phyloP scores from a whole-genome alignment of 441 rosid genomes.

The Erodium trifolium region DNA sequence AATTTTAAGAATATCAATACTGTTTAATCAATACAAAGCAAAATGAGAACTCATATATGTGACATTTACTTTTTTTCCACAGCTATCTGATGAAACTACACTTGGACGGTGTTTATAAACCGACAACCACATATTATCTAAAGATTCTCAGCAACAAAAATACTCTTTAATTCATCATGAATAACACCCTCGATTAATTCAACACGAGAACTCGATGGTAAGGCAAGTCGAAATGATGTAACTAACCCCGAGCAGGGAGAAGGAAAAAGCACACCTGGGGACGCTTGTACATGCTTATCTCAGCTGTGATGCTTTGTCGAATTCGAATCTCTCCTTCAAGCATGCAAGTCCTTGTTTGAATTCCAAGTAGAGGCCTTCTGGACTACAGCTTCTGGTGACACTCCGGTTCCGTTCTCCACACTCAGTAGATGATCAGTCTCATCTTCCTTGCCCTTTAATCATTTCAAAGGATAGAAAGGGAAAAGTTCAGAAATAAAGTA shows the following conservation, averaged over 20 bases:
- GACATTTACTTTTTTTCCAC: not conserved
- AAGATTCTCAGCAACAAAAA: not conserved
- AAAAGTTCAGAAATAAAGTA: not conserved
- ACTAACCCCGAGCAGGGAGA: not conserved
- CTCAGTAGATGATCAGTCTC: constrained; percentile 73
- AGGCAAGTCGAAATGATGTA: not conserved
- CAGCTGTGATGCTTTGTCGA: not conserved
- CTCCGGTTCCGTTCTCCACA: constrained; percentile 69
- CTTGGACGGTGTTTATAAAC: not conserved
- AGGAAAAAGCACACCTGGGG: not conserved
- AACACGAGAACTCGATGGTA: not conserved
- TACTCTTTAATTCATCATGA: not conserved
- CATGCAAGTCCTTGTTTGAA: constrained; percentile 83
- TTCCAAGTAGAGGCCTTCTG: constrained; percentile 65
- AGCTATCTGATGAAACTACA: constrained; percentile 1
- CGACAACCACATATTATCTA: not conserved
- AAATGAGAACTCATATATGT: not conserved
- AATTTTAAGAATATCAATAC: not conserved
- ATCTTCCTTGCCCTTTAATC: constrained; percentile 58
- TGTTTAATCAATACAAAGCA: too few relatives aligned
- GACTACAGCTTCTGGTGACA: constrained; percentile 41
- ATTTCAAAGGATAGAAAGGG: not conserved
- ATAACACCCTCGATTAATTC: not conserved
- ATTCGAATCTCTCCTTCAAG: constrained; percentile 26
- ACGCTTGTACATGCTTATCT: not conserved